These are phyloP conservation scores for Malassezia restricta DNA, from an alignment of 1,284 basidiomycete genomes.

Conservation along the genomic window DNA sequence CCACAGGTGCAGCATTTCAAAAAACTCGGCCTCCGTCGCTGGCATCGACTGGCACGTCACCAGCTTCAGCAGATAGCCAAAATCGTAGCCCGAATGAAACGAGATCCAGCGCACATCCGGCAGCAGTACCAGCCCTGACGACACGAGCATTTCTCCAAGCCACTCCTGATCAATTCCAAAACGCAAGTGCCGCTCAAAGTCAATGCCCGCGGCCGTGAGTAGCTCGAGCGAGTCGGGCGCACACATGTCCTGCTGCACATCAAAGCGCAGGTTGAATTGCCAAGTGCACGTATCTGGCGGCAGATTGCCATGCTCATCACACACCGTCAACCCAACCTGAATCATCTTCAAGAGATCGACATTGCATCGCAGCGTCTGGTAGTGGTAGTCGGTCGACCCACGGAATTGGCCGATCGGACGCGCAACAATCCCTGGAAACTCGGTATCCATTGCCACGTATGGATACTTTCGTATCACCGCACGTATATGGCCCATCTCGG, in stretches of 20 bases:
- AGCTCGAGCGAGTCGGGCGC: slow-evolving; percentile 91
- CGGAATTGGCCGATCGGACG: slow-evolving; percentile 92
- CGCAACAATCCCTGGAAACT: slow-evolving; percentile 96
- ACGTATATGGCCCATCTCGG: slow-evolving; percentile 77
- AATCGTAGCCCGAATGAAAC: slow-evolving; percentile 99
- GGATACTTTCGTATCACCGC: slow-evolving; percentile 79
- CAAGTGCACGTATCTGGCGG: slow-evolving; percentile 74
- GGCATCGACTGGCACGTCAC: slow-evolving; percentile 79
- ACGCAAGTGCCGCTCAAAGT: slow-evolving; percentile 84
- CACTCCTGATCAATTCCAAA: slow-evolving; percentile 84
- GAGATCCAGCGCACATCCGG: slow-evolving; percentile 92
- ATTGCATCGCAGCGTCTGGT: slow-evolving; percentile 91
- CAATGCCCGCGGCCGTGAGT: slow-evolving; percentile 84
- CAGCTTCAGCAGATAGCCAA: slow-evolving; percentile 93
- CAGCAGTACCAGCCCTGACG: slow-evolving; percentile 78
- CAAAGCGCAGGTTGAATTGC: slow-evolving; percentile 99
- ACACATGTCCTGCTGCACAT: slow-evolving; percentile 88
- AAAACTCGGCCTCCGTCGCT: slow-evolving; percentile 77
- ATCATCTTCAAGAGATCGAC: slow-evolving; percentile 97
- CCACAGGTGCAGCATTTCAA: slow-evolving; percentile 76
- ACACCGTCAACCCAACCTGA: slow-evolving; percentile 86
- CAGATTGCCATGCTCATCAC: slow-evolving; percentile 80
- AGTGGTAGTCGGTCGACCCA: slow-evolving; percentile 95
- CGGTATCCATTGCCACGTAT: slow-evolving; percentile 95
- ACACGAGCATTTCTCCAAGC: slow-evolving; percentile 94